Conservation (phyloP, 192 early-diverging fungal species). For the Coemansia sp. region DNA sequence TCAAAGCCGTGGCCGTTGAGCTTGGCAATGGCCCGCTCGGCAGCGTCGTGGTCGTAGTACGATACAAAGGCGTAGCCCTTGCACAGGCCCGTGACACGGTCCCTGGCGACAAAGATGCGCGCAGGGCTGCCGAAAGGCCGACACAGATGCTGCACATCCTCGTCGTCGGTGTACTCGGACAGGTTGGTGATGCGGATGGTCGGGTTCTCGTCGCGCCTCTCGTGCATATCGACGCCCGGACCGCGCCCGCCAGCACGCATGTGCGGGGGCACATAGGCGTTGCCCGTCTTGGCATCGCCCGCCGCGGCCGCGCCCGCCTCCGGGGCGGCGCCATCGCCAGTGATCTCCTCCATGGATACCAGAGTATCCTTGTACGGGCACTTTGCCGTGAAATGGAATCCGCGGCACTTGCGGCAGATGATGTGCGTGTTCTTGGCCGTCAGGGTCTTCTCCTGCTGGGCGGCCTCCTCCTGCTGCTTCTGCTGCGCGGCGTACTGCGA, state of each 20-base stretch:
- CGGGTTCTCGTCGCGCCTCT: slow-evolving; percentile 61
- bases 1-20: slow-evolving; percentile 96
- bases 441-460: slow-evolving; percentile 52
- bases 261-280: slow-evolving; percentile 84
- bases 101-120: slow-evolving; percentile 80
- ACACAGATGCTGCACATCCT: slow-evolving; percentile 85
- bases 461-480: slow-evolving; percentile 56
- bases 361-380: slow-evolving; percentile 98
- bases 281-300: slow-evolving; percentile 37
- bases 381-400: slow-evolving; percentile 92
- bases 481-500: slow-evolving; percentile 51
- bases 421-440: slow-evolving; percentile 73
- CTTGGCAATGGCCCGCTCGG: slow-evolving; percentile 73
- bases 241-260: slow-evolving; percentile 60
- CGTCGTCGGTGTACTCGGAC: slow-evolving; percentile 87
- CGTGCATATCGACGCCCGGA: slow-evolving; percentile 26
- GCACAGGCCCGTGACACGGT: slow-evolving; percentile 78
- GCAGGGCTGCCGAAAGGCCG: slow-evolving; percentile 75
- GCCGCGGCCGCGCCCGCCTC: background rate
- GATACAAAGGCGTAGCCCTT: slow-evolving; percentile 96
- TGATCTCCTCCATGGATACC: slow-evolving; percentile 69
- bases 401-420: slow-evolving; percentile 92
- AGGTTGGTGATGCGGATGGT: slow-evolving; percentile 93
- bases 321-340: slow-evolving; percentile 5
- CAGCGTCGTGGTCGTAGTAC: slow-evolving; percentile 73